Percentiles rank a stretch among this genome's conserved stretches.
Conservation (phyloP, 805 yeast genomes). For the Saccharomycopsis synnaedendra region DNA sequence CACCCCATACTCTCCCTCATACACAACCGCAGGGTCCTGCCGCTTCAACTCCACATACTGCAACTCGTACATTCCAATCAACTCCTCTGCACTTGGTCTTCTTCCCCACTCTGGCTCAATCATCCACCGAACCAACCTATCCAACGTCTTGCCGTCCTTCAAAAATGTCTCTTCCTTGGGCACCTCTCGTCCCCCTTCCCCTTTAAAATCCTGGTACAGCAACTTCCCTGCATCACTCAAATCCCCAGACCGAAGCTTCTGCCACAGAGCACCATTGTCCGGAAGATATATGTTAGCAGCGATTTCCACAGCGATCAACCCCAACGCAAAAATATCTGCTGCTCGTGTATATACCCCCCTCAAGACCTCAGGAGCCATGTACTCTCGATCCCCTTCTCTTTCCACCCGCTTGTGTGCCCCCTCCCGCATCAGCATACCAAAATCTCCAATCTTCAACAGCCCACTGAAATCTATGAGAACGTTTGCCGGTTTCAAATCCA, state of each 20-base stretch:
- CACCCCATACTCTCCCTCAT: conserved; percentile 94
- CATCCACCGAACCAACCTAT: conserved; percentile 79
- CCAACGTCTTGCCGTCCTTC: conserved; percentile 62
- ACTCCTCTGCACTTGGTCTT: conserved; percentile 69
- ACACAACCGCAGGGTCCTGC: conserved; percentile 87
- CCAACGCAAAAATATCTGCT: conserved; percentile 92
- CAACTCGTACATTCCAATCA: conserved; percentile 63
- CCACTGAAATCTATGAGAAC: conserved; percentile 93
- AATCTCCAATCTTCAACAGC: conserved; percentile 86
- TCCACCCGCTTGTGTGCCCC: conserved; percentile 28
- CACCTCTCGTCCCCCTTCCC: not conserved
- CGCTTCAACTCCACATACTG: conserved; percentile 67
- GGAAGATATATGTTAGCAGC: conserved; percentile 94
- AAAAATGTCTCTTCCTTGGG: conserved; percentile 38
- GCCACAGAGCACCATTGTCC: conserved; percentile 96
- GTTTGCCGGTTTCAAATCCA: conserved; percentile 93
- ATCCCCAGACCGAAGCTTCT: conserved; percentile 89
- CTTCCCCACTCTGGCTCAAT: conserved; percentile 69
- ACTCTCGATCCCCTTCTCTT: conserved; percentile 94
- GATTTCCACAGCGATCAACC: conserved; percentile 84
- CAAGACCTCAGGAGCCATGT: conserved; percentile 94
- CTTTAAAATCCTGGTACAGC: conserved; percentile 51
- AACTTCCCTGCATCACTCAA: conserved; percentile 87
- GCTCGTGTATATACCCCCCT: conserved; percentile 76
- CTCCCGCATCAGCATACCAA: conserved; percentile 38